phyloP scores from a whole-genome alignment of 2,329 filamentous ascomycete species.

The Macrophomina tecta region DNA sequence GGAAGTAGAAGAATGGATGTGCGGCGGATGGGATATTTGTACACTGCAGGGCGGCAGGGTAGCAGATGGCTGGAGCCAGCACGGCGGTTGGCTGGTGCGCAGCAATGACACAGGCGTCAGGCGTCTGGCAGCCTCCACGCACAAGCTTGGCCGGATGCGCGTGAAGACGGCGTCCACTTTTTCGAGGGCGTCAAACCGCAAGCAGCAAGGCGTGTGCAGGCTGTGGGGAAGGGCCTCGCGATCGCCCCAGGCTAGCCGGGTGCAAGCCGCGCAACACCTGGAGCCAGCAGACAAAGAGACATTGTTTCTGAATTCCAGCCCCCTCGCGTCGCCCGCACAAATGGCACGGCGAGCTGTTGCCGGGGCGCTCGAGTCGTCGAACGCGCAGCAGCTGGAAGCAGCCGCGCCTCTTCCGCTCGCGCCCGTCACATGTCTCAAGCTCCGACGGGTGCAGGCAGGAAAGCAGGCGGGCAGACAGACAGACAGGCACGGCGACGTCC shows the following conservation, averaged over 20 bases:
- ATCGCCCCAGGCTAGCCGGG: slow-evolving; percentile 21
- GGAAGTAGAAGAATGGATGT: slow-evolving; percentile 12
- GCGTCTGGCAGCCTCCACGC: slow-evolving; percentile 10
- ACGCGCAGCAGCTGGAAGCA: not conserved
- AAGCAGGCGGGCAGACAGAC: not conserved
- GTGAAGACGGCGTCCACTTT: slow-evolving; percentile 14
- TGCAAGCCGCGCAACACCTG: slow-evolving; percentile 17
- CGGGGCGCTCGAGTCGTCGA: not conserved
- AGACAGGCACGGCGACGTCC: not conserved
- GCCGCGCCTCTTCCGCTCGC: not conserved
- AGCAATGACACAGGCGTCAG: slow-evolving; percentile 19
- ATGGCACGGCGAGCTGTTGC: slow-evolving; percentile 5
- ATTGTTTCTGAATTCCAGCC: slow-evolving; percentile 27
- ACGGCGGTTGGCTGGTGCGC: slow-evolving; percentile 5
- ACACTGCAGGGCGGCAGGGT: slow-evolving; percentile 9
- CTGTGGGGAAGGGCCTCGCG: slow-evolving; percentile 23
- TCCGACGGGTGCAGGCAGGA: slow-evolving; percentile 14
- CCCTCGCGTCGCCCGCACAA: slow-evolving; percentile 22
- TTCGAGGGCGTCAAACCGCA: slow-evolving; percentile 21
- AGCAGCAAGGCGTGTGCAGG: slow-evolving; percentile 19
- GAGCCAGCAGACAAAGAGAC: slow-evolving; percentile 25
- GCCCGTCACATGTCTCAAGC: slow-evolving; percentile 6
- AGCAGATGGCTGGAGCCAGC: slow-evolving; percentile 21
- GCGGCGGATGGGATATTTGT: slow-evolving; percentile 27
- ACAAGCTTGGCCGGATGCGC: slow-evolving; percentile 23